Evolutionary conservation across 371 early-diverging fungal species (phyloP), one percentile per base, ranked within the genome.

Genomic region (Mucor racemosus): DNA sequence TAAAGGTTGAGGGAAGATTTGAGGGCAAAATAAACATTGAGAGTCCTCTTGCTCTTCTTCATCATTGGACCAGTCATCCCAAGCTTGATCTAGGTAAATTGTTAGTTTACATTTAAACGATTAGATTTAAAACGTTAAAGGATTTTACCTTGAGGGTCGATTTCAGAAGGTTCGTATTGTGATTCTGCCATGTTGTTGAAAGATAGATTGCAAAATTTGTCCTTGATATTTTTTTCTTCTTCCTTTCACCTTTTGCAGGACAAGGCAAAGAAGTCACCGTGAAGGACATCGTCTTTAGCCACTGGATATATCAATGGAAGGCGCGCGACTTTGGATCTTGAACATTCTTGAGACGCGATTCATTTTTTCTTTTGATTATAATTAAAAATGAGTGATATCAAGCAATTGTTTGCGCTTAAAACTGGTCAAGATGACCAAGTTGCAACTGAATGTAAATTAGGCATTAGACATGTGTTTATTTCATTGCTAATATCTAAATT

Each of bases 41-140:
- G 88, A 78, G n/a, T 77, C 78, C 7, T 78, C 68, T 14, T 75
- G 75, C 33, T 81, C 76, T 59, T 86, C 84, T 58, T 86, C 89
- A 59, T 91, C 92, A n/a, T 87, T 88, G 60, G 92, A 90, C 94
- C 93, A 94, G 69, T 92, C 93, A 58, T 89, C 91, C 91, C 91
- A 93, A 26, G 67, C 66, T 21, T 73, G 60, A 59, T 77, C 77
- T 77, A 59, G 50, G 11, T 9, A 15, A 1, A 55, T 17, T 17
- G 31, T 38, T 11, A 38, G 40, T 60, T 21, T 4, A 59, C 42
- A 7, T 50, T 44, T 13, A 3, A 26, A 26, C 26, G 3, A 26
- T 26, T 3, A 26, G 3, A 26, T 26, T 26, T 3, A 26, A 26
- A 26, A 26, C 3, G 3, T 26, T 26, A 26, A 26, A 26, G 1